These are phyloP conservation scores for Dendrocalamus sinicus DNA, from an alignment of 176 grass and related monocot species.

Conservation along the genomic window DNA sequence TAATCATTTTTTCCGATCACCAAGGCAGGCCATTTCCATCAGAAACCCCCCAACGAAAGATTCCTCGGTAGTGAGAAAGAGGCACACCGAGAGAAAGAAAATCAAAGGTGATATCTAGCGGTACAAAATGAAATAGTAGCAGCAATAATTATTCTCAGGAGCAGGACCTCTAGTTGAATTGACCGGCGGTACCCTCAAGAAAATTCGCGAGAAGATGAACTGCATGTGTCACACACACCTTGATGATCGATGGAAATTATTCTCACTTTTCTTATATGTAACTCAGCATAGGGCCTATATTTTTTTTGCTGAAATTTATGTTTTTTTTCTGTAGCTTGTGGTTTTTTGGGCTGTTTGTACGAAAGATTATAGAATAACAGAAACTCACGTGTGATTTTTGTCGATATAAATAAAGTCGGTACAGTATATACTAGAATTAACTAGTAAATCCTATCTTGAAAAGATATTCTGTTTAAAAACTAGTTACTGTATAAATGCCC, in stretches of 20 bases:
- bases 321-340: too few relatives aligned
- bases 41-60: constrained; percentile 6
- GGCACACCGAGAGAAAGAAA: neutral
- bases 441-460: too few relatives aligned
- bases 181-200: neutral
- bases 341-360: too few relatives aligned
- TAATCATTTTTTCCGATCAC: neutral
- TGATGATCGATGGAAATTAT: neutral
- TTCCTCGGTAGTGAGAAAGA: neutral
- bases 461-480: too few relatives aligned
- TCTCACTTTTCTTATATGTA: neutral
- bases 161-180: neutral
- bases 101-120: neutral
- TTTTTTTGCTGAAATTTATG: too few relatives aligned
- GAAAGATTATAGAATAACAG: too few relatives aligned
- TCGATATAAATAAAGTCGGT: too few relatives aligned
- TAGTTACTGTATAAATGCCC: too few relatives aligned
- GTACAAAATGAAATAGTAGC: neutral
- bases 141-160: neutral
- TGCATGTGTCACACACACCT: neutral
- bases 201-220: neutral
- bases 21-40: neutral
- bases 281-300: neutral
- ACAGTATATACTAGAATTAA: too few relatives aligned
- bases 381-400: too few relatives aligned